Base-by-base conservation (phyloP, 352 stramenopile genomes). In the Pythium folliculosum region DNA sequence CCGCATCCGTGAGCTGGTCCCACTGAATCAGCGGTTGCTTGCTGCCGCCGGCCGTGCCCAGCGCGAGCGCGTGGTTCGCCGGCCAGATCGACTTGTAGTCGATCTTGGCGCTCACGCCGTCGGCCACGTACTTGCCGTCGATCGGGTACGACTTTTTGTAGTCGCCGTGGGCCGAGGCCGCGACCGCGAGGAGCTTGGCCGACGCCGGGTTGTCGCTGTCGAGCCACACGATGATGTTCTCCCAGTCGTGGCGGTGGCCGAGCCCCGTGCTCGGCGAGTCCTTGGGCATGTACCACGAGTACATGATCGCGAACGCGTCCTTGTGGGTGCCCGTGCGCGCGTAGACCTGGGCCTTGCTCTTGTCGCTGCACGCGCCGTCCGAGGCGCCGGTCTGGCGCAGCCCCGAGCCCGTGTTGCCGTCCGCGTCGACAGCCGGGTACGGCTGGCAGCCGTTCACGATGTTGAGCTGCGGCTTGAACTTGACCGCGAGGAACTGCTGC, bases 241-340 rank as follows among this genome's bases (percentile, higher is more conserved):
- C 56, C 64, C 64, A 71, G 48, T 71, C 56, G 56, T 66, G 55
- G 57, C 64, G 64, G 56, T 71, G 64, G 17, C 73, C 77, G 6
- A 80, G 23, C 3, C 47, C 19, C 14, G 61, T 60, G 8, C 59
- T 71, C 17, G 76, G 73, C 45, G 69, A 69, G 66, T 83, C 72
- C 62, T 80, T 83, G n/a, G 48, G 70, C 57, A 83, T 80, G 68
- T 83, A 83, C 73, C 73, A 78, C 23, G 69, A 70, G 66, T 80
- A 80, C 71, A 53, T 78, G 66, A 76, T 71, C 27, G 63, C 63
- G 40, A 70, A 78, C 43, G 65, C 70, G 44, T 63, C 69, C 16
- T 71, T 64, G 65, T 76, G 63, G 51, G 43, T 68, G 17, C 50
- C 64, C 25, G 69, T 61, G n/a, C 72, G 72, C 5, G 60, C 55